Base-by-base conservation (phyloP, 352 stramenopile genomes). In the Pythium angustatum region DNA sequence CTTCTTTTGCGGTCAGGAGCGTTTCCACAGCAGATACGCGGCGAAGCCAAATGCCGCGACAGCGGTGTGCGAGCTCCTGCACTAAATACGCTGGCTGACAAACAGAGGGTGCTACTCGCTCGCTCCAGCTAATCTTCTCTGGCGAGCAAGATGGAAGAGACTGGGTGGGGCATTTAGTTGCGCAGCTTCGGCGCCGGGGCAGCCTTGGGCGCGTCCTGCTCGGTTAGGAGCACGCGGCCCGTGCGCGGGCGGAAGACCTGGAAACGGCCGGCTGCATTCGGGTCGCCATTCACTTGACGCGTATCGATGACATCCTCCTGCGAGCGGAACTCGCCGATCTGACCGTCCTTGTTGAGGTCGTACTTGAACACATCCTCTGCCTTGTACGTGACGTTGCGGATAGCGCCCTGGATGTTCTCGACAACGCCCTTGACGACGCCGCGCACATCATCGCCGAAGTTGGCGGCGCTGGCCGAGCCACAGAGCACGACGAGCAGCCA, bases 341-440 rank as follows among this genome's bases (percentile, higher is more conserved):
- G 62, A 26, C 62, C 62, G 62, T 69, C 62, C 24, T 62, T 69
- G 62, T 69, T 69, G 21, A 63, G n/a, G 38, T 69, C 62, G 4
- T 53, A 45, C 27, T 62, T 30, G 21, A 58, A 26, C 14, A 47
- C 41, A 5, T 50, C 33, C 38, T 69, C 62, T 34, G 47, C 47
- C 47, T 34, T 55, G 30, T 36, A 34, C 10, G 52, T 62, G n/a
- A 59, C 40, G 8, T 58, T 45, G 17, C 49, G 33, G 17, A 27
- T 22, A 1, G 36, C 43, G 44, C 30, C 40, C 12, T 68, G 47
- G n/a, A 49, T 24, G 30, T 36, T 43, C 34, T 59, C 36, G 15
- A 62, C 43, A 12, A 53, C 36, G 45, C 40, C 62, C 24, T 58
- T 34, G 30, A 62, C 28, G 17, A 67, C 19, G 31, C 24, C 41